Conservation (phyloP, 139 green algal species). For the Micractinium sp. region DNA sequence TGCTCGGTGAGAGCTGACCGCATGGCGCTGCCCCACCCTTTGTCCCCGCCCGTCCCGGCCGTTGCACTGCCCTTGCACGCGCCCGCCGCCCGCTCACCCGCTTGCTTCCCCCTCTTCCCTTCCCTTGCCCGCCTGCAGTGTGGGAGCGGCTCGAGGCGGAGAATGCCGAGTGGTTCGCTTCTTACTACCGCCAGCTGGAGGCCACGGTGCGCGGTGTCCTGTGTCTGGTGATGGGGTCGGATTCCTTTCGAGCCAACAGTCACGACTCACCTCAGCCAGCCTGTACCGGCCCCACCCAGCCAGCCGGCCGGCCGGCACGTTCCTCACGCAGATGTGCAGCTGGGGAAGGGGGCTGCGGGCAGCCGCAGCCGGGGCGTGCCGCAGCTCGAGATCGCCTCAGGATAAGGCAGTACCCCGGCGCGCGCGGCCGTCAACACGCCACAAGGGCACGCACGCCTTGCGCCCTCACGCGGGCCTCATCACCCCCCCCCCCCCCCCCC, state of each 20-base stretch:
- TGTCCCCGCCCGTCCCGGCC: not conserved
- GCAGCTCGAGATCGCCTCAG: too few species aligned
- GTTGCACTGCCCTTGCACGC: not conserved
- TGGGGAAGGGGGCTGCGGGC: not conserved
- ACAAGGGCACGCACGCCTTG: too few species aligned
- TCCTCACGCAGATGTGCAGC: not conserved
- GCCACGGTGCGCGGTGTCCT: slow-evolving; percentile 4
- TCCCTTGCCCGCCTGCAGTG: slow-evolving; percentile 16
- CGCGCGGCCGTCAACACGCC: too few species aligned
- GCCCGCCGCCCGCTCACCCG: not conserved
- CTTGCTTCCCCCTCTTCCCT: too few species aligned
- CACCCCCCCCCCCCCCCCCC: too few species aligned
- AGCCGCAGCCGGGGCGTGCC: too few species aligned
- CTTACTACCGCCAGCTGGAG: slow-evolving; percentile 14
- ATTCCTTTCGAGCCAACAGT: not conserved
- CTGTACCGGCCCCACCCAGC: too few species aligned
- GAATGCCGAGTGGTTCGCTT: slow-evolving; percentile 43
- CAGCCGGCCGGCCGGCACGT: too few species aligned
- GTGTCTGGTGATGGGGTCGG: not conserved
- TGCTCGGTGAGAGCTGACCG: slow-evolving; percentile 8
- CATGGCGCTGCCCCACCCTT: not conserved
- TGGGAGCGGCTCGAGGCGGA: slow-evolving; percentile 42
- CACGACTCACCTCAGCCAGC: not conserved
- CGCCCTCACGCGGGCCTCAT: not conserved
- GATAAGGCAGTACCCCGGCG: not conserved